Evolutionary conservation across 768 basidiomycete species (phyloP).

Genomic region (Jaapia argillacea): DNA sequence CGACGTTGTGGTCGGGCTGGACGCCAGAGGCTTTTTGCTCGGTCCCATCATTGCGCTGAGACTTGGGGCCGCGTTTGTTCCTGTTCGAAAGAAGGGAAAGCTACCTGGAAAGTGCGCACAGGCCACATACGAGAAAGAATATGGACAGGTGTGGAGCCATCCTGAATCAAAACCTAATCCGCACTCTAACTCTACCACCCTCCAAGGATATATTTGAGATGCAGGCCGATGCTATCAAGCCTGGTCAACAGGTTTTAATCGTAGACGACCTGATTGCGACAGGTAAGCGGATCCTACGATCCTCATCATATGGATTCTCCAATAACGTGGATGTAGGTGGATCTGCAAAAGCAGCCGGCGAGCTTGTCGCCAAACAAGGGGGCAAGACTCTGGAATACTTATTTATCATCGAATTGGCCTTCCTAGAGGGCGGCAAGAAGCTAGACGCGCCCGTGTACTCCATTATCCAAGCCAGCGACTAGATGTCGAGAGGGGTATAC

Average conservation of each 20-base stretch:
- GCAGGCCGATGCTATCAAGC: constrained; percentile 76
- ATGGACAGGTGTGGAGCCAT: constrained; percentile 63
- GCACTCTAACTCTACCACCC: not conserved
- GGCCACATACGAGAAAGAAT: constrained; percentile 85
- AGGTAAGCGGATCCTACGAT: constrained; percentile 36
- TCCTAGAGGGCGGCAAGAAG: constrained; percentile 65
- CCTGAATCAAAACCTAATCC: not conserved
- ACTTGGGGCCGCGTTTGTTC: constrained; percentile 90
- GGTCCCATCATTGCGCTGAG: constrained; percentile 89
- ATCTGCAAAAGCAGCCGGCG: constrained; percentile 86
- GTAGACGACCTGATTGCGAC: constrained; percentile 97
- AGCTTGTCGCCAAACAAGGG: constrained; percentile 75
- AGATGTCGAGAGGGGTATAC: constrained; percentile 13
- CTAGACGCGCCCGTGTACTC: constrained; percentile 86
- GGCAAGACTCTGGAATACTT: constrained; percentile 87
- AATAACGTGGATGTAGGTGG: constrained; percentile 46
- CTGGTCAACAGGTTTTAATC: constrained; percentile 77
- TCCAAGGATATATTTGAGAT: constrained; percentile 97
- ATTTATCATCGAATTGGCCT: constrained; percentile 81
- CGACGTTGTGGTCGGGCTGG: constrained; percentile 90
- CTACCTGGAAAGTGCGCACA: constrained; percentile 79
- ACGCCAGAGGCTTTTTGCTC: constrained; percentile 92
- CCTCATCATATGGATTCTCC: not conserved
- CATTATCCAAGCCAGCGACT: constrained; percentile 70
- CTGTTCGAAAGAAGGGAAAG: constrained; percentile 90